phyloP scores from a whole-genome alignment of 768 basidiomycete species.

The Russula sp. region DNA sequence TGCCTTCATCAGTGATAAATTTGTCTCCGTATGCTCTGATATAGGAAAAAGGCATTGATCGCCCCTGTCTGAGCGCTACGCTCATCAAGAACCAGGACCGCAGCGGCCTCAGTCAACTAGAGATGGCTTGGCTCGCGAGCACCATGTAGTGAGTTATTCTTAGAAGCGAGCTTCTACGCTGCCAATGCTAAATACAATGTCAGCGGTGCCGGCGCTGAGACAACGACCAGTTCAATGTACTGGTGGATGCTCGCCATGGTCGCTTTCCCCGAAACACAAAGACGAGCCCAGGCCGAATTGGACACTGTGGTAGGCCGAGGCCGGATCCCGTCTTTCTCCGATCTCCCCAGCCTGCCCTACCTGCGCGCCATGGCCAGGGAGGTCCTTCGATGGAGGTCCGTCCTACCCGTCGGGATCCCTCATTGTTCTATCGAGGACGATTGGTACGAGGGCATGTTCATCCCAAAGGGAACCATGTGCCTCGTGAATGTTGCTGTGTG shows the following conservation, averaged over 20 bases:
- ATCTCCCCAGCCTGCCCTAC: constrained; percentile 21
- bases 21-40: not conserved
- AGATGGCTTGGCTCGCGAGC: constrained; percentile 23
- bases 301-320: constrained; percentile 22
- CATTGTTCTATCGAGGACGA: constrained; percentile 25
- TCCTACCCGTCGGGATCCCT: constrained; percentile 19
- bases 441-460: constrained; percentile 26
- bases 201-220: constrained; percentile 20
- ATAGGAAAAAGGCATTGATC: constrained; percentile 16
- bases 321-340: constrained; percentile 20
- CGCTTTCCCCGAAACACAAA: constrained; percentile 21
- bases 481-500: constrained; percentile 28
- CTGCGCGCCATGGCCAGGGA: constrained; percentile 23
- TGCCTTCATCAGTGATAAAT: not conserved
- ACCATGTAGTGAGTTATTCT: constrained; percentile 22
- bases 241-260: constrained; percentile 24
- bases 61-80: constrained; percentile 13
- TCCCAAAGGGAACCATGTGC: constrained; percentile 33
- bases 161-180: not conserved
- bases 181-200: not conserved
- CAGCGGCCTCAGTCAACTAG: constrained; percentile 11
- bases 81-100: constrained; percentile 16
- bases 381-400: constrained; percentile 21
- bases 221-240: constrained; percentile 16
- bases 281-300: constrained; percentile 23